Evolutionary conservation across 495 filamentous ascomycete genomes (phyloP), one percentile per base, ranked within the genome.

Genomic region (Trypethelium eluteriae): DNA sequence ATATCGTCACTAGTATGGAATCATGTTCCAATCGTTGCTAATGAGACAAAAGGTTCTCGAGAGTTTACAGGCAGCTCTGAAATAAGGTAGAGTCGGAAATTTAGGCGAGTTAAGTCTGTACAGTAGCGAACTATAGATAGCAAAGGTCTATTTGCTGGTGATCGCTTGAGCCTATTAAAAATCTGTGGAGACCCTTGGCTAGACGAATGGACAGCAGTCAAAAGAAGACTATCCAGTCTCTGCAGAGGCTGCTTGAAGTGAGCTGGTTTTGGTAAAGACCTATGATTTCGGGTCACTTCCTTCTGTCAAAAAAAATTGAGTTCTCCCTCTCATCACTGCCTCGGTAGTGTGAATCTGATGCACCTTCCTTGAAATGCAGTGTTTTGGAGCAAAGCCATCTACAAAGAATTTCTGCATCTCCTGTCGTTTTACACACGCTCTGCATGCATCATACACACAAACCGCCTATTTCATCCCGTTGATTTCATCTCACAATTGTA

Each of bases 61-160:
- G 73, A 79, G 74, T 64, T 71, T 80, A 44, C 78, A 80, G 67
- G 78, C 78, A 59, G 77, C 75, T 25, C 53, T 80, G 50, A 80
- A 79, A 72, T 80, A 77, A 36, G 14, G 7, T 36, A 59, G 6
- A 59, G 34, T 59, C 32, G 7, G 2, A 10, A 9, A 59, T 9
- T 59, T 9, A 9, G 6, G n/a, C 6, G 36, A n/a, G 7, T 3
- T 59, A 2, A 36, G 4, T 59, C 36, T 59, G 53, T 59, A 59
- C 53, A 59, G 53, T 59, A 59, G 53, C 32, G 11, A 14, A 59
- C 53, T 18, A 14, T 59, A 59, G 53, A 59, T 35, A 59, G 34
- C 49, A 7, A 4, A 59, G 53, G 36, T 59, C 5, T 32, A 59
- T 59, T 10, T 34, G 32, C 25, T 32, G 2, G 53, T 36, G 10